Evolutionary conservation across 805 yeast genomes (phyloP), one percentile per base, ranked within the genome.

Genomic region (Candida piceae): DNA sequence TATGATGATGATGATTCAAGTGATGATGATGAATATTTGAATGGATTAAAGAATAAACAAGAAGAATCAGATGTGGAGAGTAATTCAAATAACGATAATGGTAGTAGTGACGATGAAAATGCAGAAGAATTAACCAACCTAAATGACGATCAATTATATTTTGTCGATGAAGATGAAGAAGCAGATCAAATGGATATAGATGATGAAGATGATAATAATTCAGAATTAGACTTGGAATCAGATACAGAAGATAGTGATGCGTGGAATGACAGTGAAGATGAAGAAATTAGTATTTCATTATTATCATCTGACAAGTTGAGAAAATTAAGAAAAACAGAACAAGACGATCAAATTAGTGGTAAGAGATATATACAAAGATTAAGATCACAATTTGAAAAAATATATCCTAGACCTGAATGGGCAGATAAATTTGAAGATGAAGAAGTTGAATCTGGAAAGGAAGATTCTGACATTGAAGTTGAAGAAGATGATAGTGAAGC

Each of bases 211-310:
- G 65, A 54, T 19, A 61, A 52, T 16, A 68, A 42, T 7, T 62
- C 53, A 4, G 55, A 55, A 32, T 55, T 52, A 9, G 56, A 48
- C 2, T 62, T 59, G 4, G 63, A 52, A n/a, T 40, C 49, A 17
- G 56, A 46, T 63, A 34, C 43, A 6, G 48, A 50, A 1, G 60
- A 53, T 3, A 49, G 48, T 9, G 69, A 68, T 37, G 87, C 80
- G 2, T 93, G 98, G 98, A 59, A 59, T 12, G 98, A 93, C 62
- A 81, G 94, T 40, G 97, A 89, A 52, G 98, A 93, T 58, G 97
- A 89, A 44, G 69, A 68, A 30, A 48, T 84, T 18, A 63, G 65
- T 16, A 69, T 90, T 6, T 75, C 93, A 2, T 60, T 93, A 21
- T 54, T 67, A 12, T 58, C 72, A 1, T 64, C 80, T 1, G 80